Conservation (phyloP, 2,329 filamentous ascomycete species). For the Chrysoporthe deuterocubensis region DNA sequence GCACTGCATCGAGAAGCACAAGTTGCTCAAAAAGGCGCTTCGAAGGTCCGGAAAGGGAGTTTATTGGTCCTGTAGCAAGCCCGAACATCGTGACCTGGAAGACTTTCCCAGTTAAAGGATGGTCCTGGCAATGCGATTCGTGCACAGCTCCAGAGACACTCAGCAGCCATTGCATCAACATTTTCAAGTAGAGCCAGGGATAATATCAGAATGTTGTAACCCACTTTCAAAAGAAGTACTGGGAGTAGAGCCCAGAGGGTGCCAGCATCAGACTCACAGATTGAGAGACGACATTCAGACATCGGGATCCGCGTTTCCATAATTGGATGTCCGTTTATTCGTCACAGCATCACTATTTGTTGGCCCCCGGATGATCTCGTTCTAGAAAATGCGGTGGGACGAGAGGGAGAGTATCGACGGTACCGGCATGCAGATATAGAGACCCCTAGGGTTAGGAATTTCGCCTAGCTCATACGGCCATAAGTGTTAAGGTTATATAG, state of each 20-base stretch:
- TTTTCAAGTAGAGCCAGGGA: neutral
- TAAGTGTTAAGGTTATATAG: neutral
- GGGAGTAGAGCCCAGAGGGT: neutral
- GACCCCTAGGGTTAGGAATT: neutral
- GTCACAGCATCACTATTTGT: neutral
- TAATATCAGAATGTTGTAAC: neutral
- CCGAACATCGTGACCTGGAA: neutral
- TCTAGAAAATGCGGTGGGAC: neutral
- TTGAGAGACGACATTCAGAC: neutral
- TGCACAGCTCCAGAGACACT: neutral
- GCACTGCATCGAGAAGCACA: neutral
- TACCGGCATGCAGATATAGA: neutral
- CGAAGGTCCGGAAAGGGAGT: neutral
- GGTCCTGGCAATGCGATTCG: neutral
- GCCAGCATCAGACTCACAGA: neutral
- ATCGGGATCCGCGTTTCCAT: no score
- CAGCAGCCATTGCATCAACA: neutral
- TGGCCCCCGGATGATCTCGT: neutral
- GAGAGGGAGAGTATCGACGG: neutral
- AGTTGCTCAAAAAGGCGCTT: slow-evolving; percentile 6
- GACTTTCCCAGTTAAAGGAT: neutral
- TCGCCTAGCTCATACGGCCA: neutral
- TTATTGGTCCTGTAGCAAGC: neutral
- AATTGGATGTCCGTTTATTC: neutral
- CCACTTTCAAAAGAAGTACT: neutral